These are phyloP conservation scores for Aspergillus amoenus DNA, from an alignment of 2,329 filamentous ascomycete species.

Conservation along the genomic window DNA sequence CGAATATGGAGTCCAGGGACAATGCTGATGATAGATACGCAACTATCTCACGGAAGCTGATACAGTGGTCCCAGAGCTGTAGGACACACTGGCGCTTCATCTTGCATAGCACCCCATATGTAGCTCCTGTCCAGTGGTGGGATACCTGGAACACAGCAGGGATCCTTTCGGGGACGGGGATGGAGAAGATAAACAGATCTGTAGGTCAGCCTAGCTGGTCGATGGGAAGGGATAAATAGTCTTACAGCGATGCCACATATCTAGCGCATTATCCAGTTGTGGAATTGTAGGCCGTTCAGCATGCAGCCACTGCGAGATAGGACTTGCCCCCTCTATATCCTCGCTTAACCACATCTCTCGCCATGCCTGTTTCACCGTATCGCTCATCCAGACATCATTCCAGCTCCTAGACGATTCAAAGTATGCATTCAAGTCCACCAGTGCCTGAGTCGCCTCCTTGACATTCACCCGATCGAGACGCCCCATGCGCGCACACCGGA, in stretches of 20 bases:
- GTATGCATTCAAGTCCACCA: constrained; percentile 50
- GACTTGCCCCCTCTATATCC: constrained; percentile 38
- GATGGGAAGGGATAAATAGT: constrained; percentile 12
- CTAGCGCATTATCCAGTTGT: constrained; percentile 35
- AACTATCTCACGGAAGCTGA: constrained; percentile 58
- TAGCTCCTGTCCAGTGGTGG: constrained; percentile 60
- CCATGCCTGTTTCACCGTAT: constrained; percentile 46
- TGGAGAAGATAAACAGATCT: constrained; percentile 18
- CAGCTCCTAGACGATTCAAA: constrained; percentile 49
- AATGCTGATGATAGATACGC: constrained; percentile 48
- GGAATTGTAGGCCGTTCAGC: constrained; percentile 36
- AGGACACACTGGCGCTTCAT: constrained; percentile 59
- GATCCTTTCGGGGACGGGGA: constrained; percentile 17
- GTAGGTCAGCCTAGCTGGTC: background rate
- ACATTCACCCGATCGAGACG: constrained; percentile 42
- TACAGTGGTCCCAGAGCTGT: constrained; percentile 64
- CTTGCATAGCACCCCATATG: constrained; percentile 62
- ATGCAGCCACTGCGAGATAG: constrained; percentile 35
- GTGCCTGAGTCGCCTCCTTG: constrained; percentile 46
- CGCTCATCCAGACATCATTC: constrained; percentile 48
- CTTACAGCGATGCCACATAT: constrained; percentile 42
- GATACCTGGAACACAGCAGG: constrained; percentile 48
- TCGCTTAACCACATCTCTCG: constrained; percentile 47
- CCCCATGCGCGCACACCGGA: constrained; percentile 50
- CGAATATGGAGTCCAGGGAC: constrained; percentile 31